A percentile compares a stretch with the other conserved stretches of the same genome.
These are phyloP conservation scores for Tetrahymena thermophila DNA, from an alignment of 73 alveolate species.

Conservation along the genomic window DNA sequence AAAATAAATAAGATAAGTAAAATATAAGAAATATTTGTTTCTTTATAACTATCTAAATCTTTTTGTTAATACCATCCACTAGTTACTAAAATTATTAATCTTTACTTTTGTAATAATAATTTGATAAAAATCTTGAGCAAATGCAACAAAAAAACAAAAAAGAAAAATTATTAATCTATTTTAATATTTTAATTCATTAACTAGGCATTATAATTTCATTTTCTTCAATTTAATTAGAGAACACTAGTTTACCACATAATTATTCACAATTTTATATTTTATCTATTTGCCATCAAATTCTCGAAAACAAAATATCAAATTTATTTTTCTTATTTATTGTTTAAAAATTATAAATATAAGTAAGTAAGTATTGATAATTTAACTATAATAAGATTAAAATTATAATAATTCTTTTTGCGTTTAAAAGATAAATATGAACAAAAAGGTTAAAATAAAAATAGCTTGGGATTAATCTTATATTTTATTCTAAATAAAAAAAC, in stretches of 20 bases:
- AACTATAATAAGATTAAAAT: too few relatives aligned
- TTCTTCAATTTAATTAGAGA: background rate
- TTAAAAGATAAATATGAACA: too few relatives aligned
- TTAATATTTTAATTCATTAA: too few relatives aligned
- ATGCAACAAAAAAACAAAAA: background rate
- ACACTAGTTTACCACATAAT: background rate
- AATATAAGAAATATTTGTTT: background rate
- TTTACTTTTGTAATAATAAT: background rate
- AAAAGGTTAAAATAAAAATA: too few relatives aligned
- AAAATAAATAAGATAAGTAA: background rate
- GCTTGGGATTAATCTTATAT: too few relatives aligned
- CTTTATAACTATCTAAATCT: background rate
- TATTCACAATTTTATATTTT: too few relatives aligned
- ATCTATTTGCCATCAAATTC: background rate
- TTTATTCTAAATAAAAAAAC: background rate
- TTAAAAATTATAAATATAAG: too few relatives aligned
- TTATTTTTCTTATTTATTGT: too few relatives aligned
- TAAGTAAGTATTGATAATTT: too few relatives aligned
- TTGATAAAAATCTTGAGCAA: background rate
- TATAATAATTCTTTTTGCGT: too few relatives aligned
- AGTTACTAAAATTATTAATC: background rate
- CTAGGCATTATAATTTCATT: background rate
- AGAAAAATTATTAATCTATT: background rate
- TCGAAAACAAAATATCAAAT: too few relatives aligned
- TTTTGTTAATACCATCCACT: background rate